Percentiles rank a stretch among this genome's conserved stretches.
Conservation (phyloP, 306 rosid genomes). For the Quercus bicolor region DNA sequence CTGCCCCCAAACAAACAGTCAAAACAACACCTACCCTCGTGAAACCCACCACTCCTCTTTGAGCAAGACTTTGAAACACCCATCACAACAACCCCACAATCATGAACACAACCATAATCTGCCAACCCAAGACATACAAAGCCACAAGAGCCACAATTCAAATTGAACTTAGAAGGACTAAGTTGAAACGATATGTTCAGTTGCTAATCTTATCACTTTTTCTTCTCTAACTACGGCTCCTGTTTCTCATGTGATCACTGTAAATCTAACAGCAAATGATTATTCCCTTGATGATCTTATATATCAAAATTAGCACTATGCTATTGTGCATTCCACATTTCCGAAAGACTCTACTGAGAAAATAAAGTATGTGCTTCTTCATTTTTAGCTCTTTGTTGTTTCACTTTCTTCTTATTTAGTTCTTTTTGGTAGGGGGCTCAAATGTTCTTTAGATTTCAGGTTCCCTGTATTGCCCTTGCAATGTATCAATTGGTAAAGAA, state of each 20-base stretch:
- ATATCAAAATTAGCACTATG: not conserved
- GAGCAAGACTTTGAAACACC: too few species aligned
- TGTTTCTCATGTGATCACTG: not conserved
- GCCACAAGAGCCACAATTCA: too few species aligned
- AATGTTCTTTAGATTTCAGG: not conserved
- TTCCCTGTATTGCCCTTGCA: not conserved
- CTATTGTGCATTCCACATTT: not conserved
- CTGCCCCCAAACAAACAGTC: too few species aligned
- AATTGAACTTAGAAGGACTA: not conserved
- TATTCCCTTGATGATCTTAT: not conserved
- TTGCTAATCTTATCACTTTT: not conserved
- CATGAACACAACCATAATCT: too few species aligned
- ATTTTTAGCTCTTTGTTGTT: not conserved
- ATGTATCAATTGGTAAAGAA: not conserved
- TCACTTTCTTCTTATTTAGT: not conserved
- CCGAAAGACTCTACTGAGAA: not conserved
- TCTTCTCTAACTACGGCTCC: not conserved
- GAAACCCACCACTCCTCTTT: too few species aligned
- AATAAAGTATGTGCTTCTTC: not conserved
- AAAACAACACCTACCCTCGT: too few species aligned
- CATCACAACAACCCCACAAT: too few species aligned
- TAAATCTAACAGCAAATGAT: not conserved
- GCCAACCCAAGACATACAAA: too few species aligned
- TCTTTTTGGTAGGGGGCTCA: too few species aligned
- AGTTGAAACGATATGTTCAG: not conserved